phyloP scores from a whole-genome alignment of 306 rosid genomes.

The Citrullus mucosospermus region DNA sequence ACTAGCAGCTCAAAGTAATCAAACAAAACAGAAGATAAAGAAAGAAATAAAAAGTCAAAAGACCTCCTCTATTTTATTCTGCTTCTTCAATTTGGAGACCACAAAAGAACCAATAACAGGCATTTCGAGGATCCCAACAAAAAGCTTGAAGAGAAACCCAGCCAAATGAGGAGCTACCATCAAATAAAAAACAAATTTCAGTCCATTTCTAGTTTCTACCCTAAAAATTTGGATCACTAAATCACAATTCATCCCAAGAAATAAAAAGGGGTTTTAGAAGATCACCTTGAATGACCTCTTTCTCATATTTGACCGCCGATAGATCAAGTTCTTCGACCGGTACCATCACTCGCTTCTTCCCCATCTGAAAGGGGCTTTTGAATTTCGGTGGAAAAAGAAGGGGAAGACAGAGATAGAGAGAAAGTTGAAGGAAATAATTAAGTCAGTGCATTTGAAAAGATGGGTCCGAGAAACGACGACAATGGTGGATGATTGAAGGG shows the following conservation, averaged over 20 bases:
- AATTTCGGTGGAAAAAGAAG: neutral
- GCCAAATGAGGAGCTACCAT: slow-evolving; percentile 83
- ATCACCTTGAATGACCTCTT: slow-evolving; percentile 40
- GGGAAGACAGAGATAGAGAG: neutral
- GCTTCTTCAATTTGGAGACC: slow-evolving; percentile 42
- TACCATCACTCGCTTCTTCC: slow-evolving; percentile 48
- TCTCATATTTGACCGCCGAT: slow-evolving; percentile 45
- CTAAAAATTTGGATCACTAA: neutral
- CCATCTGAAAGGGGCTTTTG: slow-evolving; percentile 27
- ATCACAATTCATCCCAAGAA: neutral
- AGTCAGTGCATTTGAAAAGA: neutral
- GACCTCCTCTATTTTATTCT: slow-evolving; percentile 60
- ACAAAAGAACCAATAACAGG: slow-evolving; percentile 56
- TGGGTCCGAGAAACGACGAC: neutral
- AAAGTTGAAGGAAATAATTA: neutral
- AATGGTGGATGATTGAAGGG: neutral
- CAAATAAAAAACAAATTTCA: neutral
- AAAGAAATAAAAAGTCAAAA: neutral
- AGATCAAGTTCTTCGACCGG: slow-evolving; percentile 56
- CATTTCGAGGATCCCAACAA: slow-evolving; percentile 47
- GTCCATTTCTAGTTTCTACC: neutral
- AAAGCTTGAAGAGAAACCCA: slow-evolving; percentile 48
- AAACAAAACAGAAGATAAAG: neutral
- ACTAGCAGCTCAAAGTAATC: neutral
- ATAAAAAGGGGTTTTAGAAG: neutral